These are phyloP conservation scores for Paramecium tetraurelia DNA, from an alignment of 73 alveolate genomes.

Conservation along the genomic window DNA sequence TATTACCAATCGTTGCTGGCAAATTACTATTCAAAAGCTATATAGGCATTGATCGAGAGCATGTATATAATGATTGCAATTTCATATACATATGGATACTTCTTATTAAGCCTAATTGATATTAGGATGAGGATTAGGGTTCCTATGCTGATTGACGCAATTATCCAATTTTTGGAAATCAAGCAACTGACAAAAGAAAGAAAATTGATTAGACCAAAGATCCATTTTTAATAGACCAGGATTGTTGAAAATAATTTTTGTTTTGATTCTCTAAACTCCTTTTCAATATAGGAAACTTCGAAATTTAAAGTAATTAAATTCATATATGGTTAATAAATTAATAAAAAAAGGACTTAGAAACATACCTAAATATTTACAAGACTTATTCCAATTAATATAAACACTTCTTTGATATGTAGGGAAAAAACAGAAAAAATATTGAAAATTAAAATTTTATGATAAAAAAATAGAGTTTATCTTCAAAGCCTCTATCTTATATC, in stretches of 20 bases:
- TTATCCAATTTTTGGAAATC: background rate
- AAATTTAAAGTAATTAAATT: background rate
- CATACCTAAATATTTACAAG: background rate
- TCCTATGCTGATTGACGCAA: background rate
- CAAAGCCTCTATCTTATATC: background rate
- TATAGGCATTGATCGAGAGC: background rate
- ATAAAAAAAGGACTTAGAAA: background rate
- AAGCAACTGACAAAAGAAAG: background rate
- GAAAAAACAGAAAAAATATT: too few species aligned
- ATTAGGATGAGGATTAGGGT: background rate
- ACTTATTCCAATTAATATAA: background rate
- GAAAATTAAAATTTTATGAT: background rate
- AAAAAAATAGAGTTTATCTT: background rate
- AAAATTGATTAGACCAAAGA: background rate
- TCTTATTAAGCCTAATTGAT: background rate
- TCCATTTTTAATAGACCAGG: background rate
- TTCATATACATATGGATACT: background rate
- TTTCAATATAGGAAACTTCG: background rate
- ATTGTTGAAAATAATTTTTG: background rate
- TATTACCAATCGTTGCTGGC: background rate
- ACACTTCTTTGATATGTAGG: background rate
- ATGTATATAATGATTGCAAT: background rate
- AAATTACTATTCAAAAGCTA: background rate
- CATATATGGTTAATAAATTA: background rate
- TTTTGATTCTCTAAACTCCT: slow-evolving; percentile 3